Base-by-base conservation (phyloP, 805 yeast species). In the Kodamaea nitidulidarum region DNA sequence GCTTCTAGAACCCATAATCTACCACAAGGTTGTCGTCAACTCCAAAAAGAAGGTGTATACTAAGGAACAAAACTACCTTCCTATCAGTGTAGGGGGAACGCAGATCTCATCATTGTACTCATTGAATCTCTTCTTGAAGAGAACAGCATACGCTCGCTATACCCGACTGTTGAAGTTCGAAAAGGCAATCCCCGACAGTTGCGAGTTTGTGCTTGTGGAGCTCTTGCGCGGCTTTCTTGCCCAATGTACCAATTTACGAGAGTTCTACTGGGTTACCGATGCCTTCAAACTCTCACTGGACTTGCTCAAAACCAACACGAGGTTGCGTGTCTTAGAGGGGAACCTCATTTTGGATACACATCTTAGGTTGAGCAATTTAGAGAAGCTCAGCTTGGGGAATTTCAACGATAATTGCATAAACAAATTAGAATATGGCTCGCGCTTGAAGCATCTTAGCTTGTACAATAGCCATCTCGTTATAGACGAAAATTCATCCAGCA, bases 81-180 rank as follows among this genome's bases (percentile, higher is more conserved):
- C 37, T n/a, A 38, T 38, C 11, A 18, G 32, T 9, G 29, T 16
- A 4, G 30, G 9, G 16, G 39, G 35, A 9, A 35, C 35, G 3
- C 31, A 32, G 36, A 39, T 47, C 22, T 38, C 46, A 9, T 35
- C 45, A 15, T 32, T 47, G 9, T 44, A 44, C 24, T 41, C 45
- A 16, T 36, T 47, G 25, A 47, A 47, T 34, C 17, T 39, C 15
- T 41, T 44, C 33, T 44, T 47, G 34, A 42, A 44, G 27, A 30
- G 24, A 17, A 38, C 42, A 4, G 9, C 14, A 5, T 18, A 14
- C 10, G 32, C 43, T 5, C 20, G 25, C 4, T 27, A 36, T 17
- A 39, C 40, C 31, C 30, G 35, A 21, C 20, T 25, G 20, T 21
- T 47, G 2, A 35, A 41, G 10, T 42, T 44, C 30, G 15, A 20